A percentile compares a stretch with the other conserved stretches of the same genome.
Conservation (phyloP, 768 basidiomycete genomes). For the Macrocybe gigantea region DNA sequence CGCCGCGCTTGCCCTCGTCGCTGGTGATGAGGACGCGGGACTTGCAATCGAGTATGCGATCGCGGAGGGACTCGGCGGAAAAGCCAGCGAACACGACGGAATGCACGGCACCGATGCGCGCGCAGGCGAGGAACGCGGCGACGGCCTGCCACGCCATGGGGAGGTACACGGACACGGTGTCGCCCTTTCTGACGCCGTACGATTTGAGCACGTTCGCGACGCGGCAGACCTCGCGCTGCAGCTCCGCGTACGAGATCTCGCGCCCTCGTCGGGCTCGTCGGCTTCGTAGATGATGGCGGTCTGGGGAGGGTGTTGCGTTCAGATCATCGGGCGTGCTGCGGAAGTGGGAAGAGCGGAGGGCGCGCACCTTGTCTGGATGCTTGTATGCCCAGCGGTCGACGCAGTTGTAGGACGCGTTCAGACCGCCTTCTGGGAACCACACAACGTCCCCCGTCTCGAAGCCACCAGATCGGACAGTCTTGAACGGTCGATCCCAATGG, state of each 20-base stretch:
- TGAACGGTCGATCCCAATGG: slow-evolving; percentile 87
- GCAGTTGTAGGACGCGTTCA: slow-evolving; percentile 96
- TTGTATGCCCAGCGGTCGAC: slow-evolving; percentile 95
- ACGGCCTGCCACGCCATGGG: slow-evolving; percentile 96
- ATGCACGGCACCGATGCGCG: slow-evolving; percentile 94
- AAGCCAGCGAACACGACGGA: slow-evolving; percentile 98
- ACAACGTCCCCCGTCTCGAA: slow-evolving; percentile 84
- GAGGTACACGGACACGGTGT: slow-evolving; percentile 88
- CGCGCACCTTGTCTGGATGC: slow-evolving; percentile 68
- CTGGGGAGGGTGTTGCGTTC: slow-evolving; percentile 26
- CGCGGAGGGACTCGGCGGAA: slow-evolving; percentile 89
- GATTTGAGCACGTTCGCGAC: slow-evolving; percentile 89
- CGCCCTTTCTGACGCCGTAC: slow-evolving; percentile 91
- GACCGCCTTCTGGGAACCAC: slow-evolving; percentile 94
- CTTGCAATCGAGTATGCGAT: slow-evolving; percentile 86
- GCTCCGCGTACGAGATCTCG: slow-evolving; percentile 74
- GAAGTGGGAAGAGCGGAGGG: too few species aligned
- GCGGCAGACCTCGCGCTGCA: slow-evolving; percentile 83
- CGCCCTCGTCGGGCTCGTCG: slow-evolving; percentile 81
- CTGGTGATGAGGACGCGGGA: slow-evolving; percentile 91
- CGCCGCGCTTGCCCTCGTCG: slow-evolving; percentile 92
- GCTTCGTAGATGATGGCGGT: slow-evolving; percentile 98
- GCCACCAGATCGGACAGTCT: slow-evolving; percentile 75
- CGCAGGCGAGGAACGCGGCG: slow-evolving; percentile 96
- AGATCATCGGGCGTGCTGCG: background rate